These are phyloP conservation scores for Spongospora subterranea DNA, from an alignment of 208 protist species.

Conservation along the genomic window DNA sequence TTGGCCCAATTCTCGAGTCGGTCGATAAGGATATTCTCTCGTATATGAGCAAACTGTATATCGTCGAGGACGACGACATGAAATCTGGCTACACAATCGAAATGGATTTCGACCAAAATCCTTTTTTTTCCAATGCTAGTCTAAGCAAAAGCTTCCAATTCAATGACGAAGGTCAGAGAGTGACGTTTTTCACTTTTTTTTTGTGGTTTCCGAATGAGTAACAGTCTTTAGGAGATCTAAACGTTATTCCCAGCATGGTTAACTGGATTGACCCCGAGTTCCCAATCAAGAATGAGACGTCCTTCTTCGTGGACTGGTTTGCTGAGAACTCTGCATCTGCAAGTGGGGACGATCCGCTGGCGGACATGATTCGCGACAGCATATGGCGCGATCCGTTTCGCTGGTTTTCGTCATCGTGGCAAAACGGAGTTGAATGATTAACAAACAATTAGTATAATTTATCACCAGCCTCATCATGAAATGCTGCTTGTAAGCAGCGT, in stretches of 20 bases:
- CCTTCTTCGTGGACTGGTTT: constrained; percentile 18
- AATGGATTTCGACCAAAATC: background rate
- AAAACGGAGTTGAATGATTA: background rate
- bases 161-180: constrained; percentile 25
- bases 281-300: background rate
- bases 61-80: constrained; percentile 9
- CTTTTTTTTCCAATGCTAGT: background rate
- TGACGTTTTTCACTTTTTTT: background rate
- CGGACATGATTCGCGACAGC: constrained; percentile 11
- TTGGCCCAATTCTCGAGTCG: background rate
- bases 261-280: background rate
- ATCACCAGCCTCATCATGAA: no score
- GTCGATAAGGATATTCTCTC: background rate
- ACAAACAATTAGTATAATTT: no score
- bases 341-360: background rate
- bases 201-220: background rate
- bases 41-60: background rate
- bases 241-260: background rate
- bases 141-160: constrained; percentile 10
- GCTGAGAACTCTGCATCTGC: background rate
- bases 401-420: background rate
- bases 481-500: no score
- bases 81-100: constrained; percentile 43
- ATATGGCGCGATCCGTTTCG: background rate
- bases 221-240: background rate